These are phyloP conservation scores for Proliferodiscus dingleyae DNA, from an alignment of 2,329 filamentous ascomycete genomes.

Conservation along the genomic window DNA sequence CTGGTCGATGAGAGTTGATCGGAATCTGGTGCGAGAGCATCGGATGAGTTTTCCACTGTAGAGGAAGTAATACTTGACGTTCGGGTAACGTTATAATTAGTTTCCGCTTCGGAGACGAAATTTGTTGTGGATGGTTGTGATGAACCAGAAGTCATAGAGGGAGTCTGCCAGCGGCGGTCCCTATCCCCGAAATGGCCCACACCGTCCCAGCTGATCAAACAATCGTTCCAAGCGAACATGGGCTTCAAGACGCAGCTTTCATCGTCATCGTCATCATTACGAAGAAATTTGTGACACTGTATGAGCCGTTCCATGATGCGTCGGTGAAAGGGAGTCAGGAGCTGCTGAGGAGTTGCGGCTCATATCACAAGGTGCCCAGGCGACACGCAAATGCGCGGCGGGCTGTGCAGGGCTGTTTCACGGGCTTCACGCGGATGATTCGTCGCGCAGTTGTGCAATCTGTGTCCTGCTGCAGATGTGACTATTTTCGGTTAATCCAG, in stretches of 20 bases:
- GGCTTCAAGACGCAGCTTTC: not conserved
- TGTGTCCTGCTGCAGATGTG: not conserved
- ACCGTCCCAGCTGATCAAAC: constrained; percentile 1
- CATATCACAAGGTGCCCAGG: not conserved
- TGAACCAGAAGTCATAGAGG: constrained; percentile 1
- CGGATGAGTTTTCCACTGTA: not conserved
- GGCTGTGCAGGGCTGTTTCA: not conserved
- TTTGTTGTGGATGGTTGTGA: not conserved
- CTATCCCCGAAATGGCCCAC: not conserved
- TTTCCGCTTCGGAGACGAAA: not conserved
- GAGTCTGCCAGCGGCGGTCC: too few relatives aligned
- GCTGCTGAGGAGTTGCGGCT: not conserved
- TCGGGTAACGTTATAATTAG: not conserved
- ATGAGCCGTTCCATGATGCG: not conserved
- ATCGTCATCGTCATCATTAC: not conserved
- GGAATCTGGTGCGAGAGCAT: not conserved
- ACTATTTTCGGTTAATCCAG: not conserved
- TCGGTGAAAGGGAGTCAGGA: not conserved
- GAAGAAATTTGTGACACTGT: not conserved
- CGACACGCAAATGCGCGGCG: constrained; percentile 1
- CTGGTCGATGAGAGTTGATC: not conserved
- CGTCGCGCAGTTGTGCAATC: not conserved
- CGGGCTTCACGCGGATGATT: not conserved
- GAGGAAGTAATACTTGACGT: not conserved
- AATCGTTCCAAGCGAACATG: not conserved